Evolutionary conservation across 139 green algal genomes (phyloP), one percentile per base, ranked within the genome.

Genomic region (Tetraselmis chui): DNA sequence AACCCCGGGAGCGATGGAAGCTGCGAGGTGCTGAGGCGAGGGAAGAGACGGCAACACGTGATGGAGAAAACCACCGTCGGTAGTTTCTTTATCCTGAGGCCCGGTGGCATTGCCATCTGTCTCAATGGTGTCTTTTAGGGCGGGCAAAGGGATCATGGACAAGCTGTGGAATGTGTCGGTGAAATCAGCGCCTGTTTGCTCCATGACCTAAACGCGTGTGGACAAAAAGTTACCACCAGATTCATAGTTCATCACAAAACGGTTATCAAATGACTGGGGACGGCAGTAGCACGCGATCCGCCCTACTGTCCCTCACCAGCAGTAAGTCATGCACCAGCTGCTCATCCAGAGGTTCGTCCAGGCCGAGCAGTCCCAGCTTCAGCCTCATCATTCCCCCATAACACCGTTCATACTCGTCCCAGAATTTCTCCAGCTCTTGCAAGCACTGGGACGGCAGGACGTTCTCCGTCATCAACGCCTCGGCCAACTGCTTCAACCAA

Each of bases 401-500:
- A 18, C 45, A 67, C 45, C 45, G 45, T 18, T 67, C 45, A 18
- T 67, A 67, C 45, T 67, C 45, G 11, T 18, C 45, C 45, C 45
- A 67, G 45, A 67, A 67, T 18, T 67, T 67, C 45, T 67, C 45
- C 45, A 67, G 45, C 45, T 67, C 45, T 29, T 59, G 45, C 45
- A 67, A 18, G 45, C 32, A 31, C 77, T 31, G 29, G 28, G 29
- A 32, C 28, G 32, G 77, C n/a, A 32, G 27, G 77, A 32, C 77
- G 2, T 80, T 27, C 29, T 80, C 31, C 77, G 24, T 29, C 29
- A 59, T 80, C 28, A 80, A 27, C 23, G 29, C 31, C 77, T 80
- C 77, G 2, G 26, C 24, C 77, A 31, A 31, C 28, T 58, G 29
- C 27, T n/a, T n/a, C n/a, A n/a, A n/a, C n/a, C n/a, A n/a, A n/a